Evolutionary conservation across 106 monocot species (phyloP).

Genomic region (Dioscorea alata): DNA sequence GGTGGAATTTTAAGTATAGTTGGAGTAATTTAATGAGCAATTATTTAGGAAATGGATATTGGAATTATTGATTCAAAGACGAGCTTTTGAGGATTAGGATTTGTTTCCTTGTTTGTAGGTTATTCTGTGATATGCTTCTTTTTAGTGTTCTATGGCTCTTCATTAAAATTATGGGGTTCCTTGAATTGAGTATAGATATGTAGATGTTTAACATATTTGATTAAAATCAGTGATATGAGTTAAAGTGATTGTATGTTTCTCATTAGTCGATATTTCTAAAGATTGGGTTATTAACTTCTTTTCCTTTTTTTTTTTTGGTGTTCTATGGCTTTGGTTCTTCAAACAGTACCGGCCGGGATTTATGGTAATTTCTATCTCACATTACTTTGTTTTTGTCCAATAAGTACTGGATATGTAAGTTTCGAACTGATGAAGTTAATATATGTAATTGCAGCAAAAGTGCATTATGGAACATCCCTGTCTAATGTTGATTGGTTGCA

Average conservation of each 20-base stretch:
- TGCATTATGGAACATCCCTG: constrained; percentile 94
- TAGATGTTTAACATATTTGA: too few species aligned
- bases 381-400: not conserved
- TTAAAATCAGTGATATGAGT: not conserved
- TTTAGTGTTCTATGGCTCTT: too few species aligned
- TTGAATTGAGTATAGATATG: too few species aligned
- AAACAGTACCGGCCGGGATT: constrained; percentile 84
- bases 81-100: too few species aligned
- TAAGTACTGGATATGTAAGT: not conserved
- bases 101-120: too few species aligned
- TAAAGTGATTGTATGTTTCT: not conserved
- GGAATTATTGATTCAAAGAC: too few species aligned
- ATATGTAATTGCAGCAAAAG: constrained; percentile 54
- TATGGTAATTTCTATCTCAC: constrained; percentile 57
- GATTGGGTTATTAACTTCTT: constrained; percentile 12
- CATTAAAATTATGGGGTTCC: too few species aligned
- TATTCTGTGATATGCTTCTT: too few species aligned
- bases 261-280: not conserved
- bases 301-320: constrained; percentile 13
- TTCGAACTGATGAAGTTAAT: not conserved
- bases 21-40: too few species aligned
- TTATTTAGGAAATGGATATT: too few species aligned
- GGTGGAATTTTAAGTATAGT: too few species aligned
- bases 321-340: constrained; percentile 3
- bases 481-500: constrained; percentile 98